These are phyloP conservation scores for Euphrasia arctica DNA, from an alignment of 305 asterid genomes.

Conservation along the genomic window DNA sequence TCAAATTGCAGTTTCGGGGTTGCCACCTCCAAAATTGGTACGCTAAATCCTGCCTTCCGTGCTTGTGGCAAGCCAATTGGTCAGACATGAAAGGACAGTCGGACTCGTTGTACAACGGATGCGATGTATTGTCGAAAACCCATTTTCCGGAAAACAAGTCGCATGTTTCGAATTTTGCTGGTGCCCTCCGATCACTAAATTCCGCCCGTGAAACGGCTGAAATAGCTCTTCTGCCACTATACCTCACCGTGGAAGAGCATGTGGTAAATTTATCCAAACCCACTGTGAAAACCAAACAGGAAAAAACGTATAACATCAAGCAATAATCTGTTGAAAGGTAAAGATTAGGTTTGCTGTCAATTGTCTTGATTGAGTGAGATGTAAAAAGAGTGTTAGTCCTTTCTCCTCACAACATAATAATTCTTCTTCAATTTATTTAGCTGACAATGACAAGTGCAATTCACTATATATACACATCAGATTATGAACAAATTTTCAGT, in stretches of 20 bases:
- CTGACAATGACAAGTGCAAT: background rate
- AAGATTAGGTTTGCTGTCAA: too few species aligned
- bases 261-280: slow-evolving; percentile 53
- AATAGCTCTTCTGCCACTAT: slow-evolving; percentile 57
- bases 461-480: too few species aligned
- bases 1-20: slow-evolving; percentile 70
- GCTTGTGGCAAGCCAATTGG: slow-evolving; percentile 89
- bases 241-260: slow-evolving; percentile 60
- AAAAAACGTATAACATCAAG: slow-evolving; percentile 9
- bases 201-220: slow-evolving; percentile 32
- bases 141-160: slow-evolving; percentile 80
- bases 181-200: slow-evolving; percentile 31
- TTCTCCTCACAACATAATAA: too few species aligned
- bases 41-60: slow-evolving; percentile 65
- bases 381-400: too few species aligned
- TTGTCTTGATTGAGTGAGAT: too few species aligned
- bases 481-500: too few species aligned
- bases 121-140: slow-evolving; percentile 67
- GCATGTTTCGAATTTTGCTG: slow-evolving; percentile 45
- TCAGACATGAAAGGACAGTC: slow-evolving; percentile 55
- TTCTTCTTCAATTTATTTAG: background rate
- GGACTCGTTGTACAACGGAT: slow-evolving; percentile 60
- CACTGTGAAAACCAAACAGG: slow-evolving; percentile 32
- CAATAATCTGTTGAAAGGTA: too few species aligned
- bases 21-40: slow-evolving; percentile 92